Evolutionary conservation across 805 yeast species (phyloP).

Genomic region (Pichia insulana): DNA sequence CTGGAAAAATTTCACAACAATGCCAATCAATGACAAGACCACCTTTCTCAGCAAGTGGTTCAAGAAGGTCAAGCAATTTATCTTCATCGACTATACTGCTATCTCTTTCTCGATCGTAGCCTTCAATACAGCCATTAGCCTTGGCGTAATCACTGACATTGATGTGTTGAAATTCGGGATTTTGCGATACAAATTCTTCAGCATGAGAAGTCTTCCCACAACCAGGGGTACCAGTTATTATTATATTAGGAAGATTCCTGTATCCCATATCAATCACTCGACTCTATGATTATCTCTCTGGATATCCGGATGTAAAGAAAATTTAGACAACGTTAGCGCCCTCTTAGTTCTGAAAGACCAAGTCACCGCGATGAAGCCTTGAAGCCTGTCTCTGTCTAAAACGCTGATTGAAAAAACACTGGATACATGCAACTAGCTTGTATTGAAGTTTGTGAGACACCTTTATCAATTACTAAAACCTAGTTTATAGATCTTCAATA

Average conservation of each 20-base stretch:
- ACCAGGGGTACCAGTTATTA: constrained; percentile 93
- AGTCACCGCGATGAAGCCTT: too few relatives aligned
- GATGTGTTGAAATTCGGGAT: constrained; percentile 44
- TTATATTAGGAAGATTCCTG: constrained; percentile 56
- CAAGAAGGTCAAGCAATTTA: constrained; percentile 70
- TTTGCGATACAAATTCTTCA: constrained; percentile 43
- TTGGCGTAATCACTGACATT: constrained; percentile 78
- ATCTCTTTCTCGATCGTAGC: constrained; percentile 79
- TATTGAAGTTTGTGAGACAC: too few relatives aligned
- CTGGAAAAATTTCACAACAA: constrained; percentile 92
- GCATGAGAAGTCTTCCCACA: constrained; percentile 76
- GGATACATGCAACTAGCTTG: too few relatives aligned
- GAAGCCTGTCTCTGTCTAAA: too few relatives aligned
- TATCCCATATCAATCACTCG: constrained; percentile 19
- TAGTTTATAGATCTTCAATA: too few relatives aligned
- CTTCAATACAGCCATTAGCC: constrained; percentile 65
- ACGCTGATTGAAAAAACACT: not conserved
- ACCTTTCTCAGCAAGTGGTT: constrained; percentile 73
- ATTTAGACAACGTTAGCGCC: too few relatives aligned
- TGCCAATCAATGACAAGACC: constrained; percentile 95
- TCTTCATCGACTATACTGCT: constrained; percentile 91
- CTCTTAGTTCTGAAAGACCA: too few relatives aligned
- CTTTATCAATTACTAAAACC: too few relatives aligned
- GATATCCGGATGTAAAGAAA: too few relatives aligned
- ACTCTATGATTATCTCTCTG: not conserved